Base-by-base conservation (phyloP, 306 rosid genomes). In the Inga oerstediana region DNA sequence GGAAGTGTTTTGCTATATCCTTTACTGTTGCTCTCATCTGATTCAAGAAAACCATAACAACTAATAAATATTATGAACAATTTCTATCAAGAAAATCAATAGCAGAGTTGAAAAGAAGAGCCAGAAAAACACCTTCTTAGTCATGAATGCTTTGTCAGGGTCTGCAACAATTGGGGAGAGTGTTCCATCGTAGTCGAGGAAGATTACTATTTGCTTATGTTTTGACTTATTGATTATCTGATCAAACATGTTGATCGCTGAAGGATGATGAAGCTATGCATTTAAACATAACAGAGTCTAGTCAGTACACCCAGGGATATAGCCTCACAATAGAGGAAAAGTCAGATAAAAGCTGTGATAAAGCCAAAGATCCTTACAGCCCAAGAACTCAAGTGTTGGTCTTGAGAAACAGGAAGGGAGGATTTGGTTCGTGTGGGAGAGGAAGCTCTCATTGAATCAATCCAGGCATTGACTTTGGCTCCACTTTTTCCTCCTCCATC, bases 161-260 rank as follows among this genome's bases (percentile, higher is more conserved):
- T 96, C 93, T 76, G 91, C 86, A n/a, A 96, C 99, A 64, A 96
- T 96, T 44, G 99, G 99, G 3, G 99, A 93, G 46, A 96, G 99
- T 43, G 99, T 96, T 44, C 99, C 99, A 75, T 96, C 98, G 10
- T 96, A 96, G 82, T 96, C 99, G 72, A 96, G 92, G 85, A 96
- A 96, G 78, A 89, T 79, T 5, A 92, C 91, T 35, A 96, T 84
- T 69, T 92, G 92, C 74, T 96, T 96, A 49, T 90, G 98, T 75
- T 74, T 87, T 1, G 94, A 86, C 39, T 90, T 87, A 2, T 83
- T 75, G 24, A 86, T 80, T 11, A 96, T 91, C 87, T 93, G 73
- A 66, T 87, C 92, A 74, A 96, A 90, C 93, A 85, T 86, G 58
- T 58, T 62, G 75, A 96, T 79, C 22, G 99, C 99, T 0, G 99